Evolutionary conservation across 1,139 yeast genomes (phyloP).

Genomic region (Suhomyces bolitotheri): DNA sequence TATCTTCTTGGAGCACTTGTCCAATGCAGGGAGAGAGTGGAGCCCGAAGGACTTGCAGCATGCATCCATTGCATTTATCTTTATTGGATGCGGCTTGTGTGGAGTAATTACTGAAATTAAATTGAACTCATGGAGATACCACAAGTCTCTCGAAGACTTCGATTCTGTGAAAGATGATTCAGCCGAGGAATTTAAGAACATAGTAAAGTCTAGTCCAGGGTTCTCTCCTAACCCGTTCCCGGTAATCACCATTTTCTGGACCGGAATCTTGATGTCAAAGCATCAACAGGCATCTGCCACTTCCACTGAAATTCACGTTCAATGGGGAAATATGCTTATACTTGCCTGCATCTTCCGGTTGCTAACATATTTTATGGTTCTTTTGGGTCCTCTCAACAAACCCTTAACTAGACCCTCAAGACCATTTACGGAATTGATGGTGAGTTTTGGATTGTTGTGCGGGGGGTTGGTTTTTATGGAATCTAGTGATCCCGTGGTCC

Average conservation of each 20-base stretch:
- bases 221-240: constrained; percentile 93
- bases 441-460: constrained; percentile 73
- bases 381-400: constrained; percentile 43
- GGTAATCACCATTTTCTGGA: constrained; percentile 89
- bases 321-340: constrained; percentile 86
- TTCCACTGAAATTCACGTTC: constrained; percentile 78
- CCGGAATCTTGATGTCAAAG: constrained; percentile 94
- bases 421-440: constrained; percentile 83
- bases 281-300: constrained; percentile 81
- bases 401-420: constrained; percentile 45
- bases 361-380: constrained; percentile 61
- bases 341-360: constrained; percentile 77
- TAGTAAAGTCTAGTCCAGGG: constrained; percentile 61
- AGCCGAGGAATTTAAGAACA: constrained; percentile 15
- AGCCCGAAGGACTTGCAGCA: constrained; percentile 92
- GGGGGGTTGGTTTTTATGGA: constrained; percentile 95
- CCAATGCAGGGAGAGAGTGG: constrained; percentile 78
- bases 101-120: constrained; percentile 78
- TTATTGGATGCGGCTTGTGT: constrained; percentile 87
- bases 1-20: constrained; percentile 82
- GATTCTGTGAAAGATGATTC: constrained; percentile 9
- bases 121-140: constrained; percentile 49
- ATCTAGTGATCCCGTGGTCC: constrained; percentile 80
- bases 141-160: constrained; percentile 34
- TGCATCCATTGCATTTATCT: constrained; percentile 92